Percentiles rank a stretch among this genome's conserved stretches.
phyloP scores from a whole-genome alignment of 2,329 filamentous ascomycete genomes.

The Penicillium sp. region DNA sequence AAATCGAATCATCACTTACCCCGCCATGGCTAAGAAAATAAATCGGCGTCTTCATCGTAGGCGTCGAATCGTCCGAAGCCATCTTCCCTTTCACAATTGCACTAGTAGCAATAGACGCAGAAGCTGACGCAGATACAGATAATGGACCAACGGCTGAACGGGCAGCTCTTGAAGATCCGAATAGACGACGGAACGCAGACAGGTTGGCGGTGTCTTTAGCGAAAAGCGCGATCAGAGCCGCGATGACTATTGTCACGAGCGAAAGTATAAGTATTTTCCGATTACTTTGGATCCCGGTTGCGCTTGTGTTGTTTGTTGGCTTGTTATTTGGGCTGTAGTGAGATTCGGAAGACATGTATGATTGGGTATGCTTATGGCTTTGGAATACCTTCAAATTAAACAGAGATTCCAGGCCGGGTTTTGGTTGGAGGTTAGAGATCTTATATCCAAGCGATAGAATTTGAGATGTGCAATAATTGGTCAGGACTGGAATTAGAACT shows the following conservation, averaged over 20 bases:
- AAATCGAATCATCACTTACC: conserved; percentile 24
- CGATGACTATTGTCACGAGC: conserved; percentile 19
- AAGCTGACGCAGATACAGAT: neutral
- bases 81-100: conserved; percentile 13
- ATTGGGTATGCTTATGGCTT: neutral
- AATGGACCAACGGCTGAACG: conserved; percentile 3
- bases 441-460: neutral
- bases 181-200: conserved; percentile 28
- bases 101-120: neutral
- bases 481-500: neutral
- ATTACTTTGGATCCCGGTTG: neutral
- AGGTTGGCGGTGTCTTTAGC: conserved; percentile 27
- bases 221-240: conserved; percentile 21
- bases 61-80: neutral
- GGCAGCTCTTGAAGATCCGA: conserved; percentile 16
- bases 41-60: conserved; percentile 46
- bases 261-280: conserved; percentile 17
- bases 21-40: conserved; percentile 56
- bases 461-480: neutral
- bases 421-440: neutral
- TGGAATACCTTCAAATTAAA: neutral
- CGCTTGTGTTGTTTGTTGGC: neutral
- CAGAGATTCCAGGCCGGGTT: neutral
- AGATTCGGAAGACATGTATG: conserved; percentile 27
- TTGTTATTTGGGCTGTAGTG: neutral